Conservation (phyloP, 2,329 filamentous ascomycete genomes). For the Arthrobotrys musiformis region DNA sequence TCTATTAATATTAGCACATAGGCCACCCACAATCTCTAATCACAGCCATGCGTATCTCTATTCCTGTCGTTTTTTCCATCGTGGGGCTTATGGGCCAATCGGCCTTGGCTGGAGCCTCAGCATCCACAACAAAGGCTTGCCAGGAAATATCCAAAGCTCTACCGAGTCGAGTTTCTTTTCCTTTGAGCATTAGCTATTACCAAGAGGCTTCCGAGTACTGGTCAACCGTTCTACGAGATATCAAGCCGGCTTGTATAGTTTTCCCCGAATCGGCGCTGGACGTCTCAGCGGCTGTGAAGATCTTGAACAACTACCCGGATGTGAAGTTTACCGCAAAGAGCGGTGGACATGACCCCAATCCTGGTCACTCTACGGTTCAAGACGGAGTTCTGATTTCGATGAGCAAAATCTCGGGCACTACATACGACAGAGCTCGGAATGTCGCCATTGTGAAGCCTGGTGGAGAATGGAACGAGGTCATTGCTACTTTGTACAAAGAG, state of each 20-base stretch:
- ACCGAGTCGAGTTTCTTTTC: background rate
- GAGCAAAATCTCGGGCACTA: background rate
- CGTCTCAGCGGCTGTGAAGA: background rate
- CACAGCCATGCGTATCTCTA: background rate
- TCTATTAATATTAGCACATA: background rate
- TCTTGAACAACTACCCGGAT: background rate
- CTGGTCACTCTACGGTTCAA: background rate
- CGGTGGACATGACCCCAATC: background rate
- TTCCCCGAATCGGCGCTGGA: background rate
- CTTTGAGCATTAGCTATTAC: background rate
- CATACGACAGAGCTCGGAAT: background rate
- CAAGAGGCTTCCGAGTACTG: background rate
- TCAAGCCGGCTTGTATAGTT: slow-evolving; percentile 1
- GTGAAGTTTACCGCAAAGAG: slow-evolving; percentile 4
- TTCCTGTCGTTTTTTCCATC: background rate
- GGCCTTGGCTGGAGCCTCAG: background rate
- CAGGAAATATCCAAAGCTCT: background rate
- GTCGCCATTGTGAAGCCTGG: background rate
- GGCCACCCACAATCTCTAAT: background rate
- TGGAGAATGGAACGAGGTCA: background rate
- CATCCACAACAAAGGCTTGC: background rate
- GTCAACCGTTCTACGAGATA: background rate
- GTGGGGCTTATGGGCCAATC: background rate
- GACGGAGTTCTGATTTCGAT: background rate
- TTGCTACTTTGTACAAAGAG: background rate